phyloP scores from a whole-genome alignment of 306 rosid genomes.

The Adenanthera pavonina region DNA sequence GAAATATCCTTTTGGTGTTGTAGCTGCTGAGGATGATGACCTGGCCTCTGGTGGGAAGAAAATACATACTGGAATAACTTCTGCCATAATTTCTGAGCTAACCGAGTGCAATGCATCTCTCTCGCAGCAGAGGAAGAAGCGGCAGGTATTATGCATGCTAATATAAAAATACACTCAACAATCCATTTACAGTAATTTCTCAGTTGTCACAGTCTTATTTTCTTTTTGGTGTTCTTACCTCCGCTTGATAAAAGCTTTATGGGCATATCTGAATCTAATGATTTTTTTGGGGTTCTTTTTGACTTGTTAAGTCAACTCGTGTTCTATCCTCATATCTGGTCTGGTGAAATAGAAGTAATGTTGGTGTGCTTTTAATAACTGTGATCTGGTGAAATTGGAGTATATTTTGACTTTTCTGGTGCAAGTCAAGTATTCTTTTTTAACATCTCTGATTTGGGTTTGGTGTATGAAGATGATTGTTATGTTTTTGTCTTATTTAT shows the following conservation, averaged over 20 bases:
- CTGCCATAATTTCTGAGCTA: constrained; percentile 55
- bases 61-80: constrained; percentile 59
- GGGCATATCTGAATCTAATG: background rate
- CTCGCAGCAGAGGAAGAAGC: constrained; percentile 66
- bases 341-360: background rate
- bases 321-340: background rate
- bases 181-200: background rate
- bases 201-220: background rate
- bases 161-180: too few species aligned
- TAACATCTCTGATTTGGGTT: constrained; percentile 15
- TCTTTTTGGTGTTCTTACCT: background rate
- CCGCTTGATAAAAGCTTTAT: background rate
- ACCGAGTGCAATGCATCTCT: constrained; percentile 74
- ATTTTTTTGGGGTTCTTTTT: constrained; percentile 10
- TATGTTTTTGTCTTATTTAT: constrained; percentile 22
- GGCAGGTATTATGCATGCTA: constrained; percentile 52
- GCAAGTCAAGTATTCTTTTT: constrained; percentile 12
- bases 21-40: constrained; percentile 56
- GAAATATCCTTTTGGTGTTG: constrained; percentile 8
- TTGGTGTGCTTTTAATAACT: background rate
- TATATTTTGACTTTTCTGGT: background rate
- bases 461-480: constrained; percentile 20
- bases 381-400: background rate
- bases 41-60: constrained; percentile 54
- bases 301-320: background rate